A percentile compares a stretch with the other conserved stretches of the same genome.
These are phyloP conservation scores for Atalantia buxifolia DNA, from an alignment of 345 rosid genomes.

Conservation along the genomic window DNA sequence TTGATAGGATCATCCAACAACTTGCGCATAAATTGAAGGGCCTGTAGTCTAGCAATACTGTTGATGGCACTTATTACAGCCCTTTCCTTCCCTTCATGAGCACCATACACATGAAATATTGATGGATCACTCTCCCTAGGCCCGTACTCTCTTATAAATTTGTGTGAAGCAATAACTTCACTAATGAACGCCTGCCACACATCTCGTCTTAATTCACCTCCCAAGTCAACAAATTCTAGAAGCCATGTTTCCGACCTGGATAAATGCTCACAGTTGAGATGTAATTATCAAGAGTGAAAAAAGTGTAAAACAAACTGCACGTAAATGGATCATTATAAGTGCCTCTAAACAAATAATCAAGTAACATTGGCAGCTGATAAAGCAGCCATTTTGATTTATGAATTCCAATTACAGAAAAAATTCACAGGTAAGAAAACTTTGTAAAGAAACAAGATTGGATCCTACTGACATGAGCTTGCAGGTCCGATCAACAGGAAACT, in stretches of 20 bases:
- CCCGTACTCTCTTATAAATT: constrained; percentile 70
- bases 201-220: constrained; percentile 93
- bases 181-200: constrained; percentile 84
- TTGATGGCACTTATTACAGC: constrained; percentile 60
- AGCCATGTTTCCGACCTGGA: constrained; percentile 75
- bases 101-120: constrained; percentile 62
- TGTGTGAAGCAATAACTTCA: constrained; percentile 80
- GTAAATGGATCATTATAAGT: neutral
- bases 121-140: constrained; percentile 65
- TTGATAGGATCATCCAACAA: constrained; percentile 85
- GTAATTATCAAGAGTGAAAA: neutral
- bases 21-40: constrained; percentile 76
- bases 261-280: constrained; percentile 3
- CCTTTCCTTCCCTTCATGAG: constrained; percentile 79
- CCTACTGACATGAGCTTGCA: neutral
- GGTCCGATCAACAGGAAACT: neutral
- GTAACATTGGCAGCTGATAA: neutral
- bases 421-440: neutral
- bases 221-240: constrained; percentile 94
- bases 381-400: neutral
- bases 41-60: constrained; percentile 85
- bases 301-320: neutral
- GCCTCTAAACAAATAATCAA: neutral
- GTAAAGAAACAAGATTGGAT: neutral
- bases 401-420: neutral